Base-by-base conservation (phyloP, 176 grass and related monocot genomes). In the Oropetium thomaeum region DNA sequence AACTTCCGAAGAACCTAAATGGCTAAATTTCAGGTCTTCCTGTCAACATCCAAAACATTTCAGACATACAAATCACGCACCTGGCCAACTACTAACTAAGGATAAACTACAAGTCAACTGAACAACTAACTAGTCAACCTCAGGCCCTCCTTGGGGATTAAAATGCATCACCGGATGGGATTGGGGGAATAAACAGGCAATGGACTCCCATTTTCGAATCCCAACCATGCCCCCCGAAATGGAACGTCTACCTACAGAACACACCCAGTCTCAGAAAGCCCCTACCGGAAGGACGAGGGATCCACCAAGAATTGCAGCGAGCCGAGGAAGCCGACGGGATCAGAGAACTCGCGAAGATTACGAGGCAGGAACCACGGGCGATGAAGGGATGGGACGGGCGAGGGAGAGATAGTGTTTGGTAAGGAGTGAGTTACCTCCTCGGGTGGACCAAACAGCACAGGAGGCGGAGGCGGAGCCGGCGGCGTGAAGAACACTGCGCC, bases 371-470 rank as follows among this genome's bases (percentile, higher is more conserved):
- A 12, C 32, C 1, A 10, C 7, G 14, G 58, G 25, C 8, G 60
- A 47, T 2, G 9, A 65, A 51, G 20, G 73, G 23, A 25, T 13
- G 37, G 19, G 11, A 41, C n/a, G 12, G 22, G 28, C 9, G 52
- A 48, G 13, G 25, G 23, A 39, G 62, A 31, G 10, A 5, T 19
- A 32, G 37, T 62, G 41, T 15, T 20, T 11, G 61, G 61, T 10
- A 31, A 53, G 20, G 60, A 9, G 7, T 38, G 13, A 68, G 35
- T 20, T 79, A 87, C 79, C 79, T 57, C 34, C 39, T 66, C 47
- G 37, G 13, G 25, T 5, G 40, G 20, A 52, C 7, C 7, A 8
- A 2, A 26, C 26, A 26, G 52, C 52, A 26, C n/a, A 57, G 20
- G 35, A 7, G 30, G n/a, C 31, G 20, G 35, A 7, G 30, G n/a